These are phyloP conservation scores for Iberis pinnata DNA, from an alignment of 345 rosid genomes.

Conservation along the genomic window DNA sequence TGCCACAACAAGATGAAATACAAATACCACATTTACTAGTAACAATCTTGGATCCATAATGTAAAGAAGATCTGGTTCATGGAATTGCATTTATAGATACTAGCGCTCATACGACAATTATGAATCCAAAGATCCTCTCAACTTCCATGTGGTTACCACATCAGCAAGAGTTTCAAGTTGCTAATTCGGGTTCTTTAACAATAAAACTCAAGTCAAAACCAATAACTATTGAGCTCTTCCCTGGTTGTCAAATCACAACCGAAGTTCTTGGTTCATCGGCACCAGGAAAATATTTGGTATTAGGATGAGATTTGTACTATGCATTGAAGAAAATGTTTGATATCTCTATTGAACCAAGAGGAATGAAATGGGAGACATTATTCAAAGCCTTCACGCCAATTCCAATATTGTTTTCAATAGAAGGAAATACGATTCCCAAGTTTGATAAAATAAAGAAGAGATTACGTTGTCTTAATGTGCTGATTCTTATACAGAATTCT, in stretches of 20 bases:
- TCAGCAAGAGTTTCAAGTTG: not conserved
- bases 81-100: not conserved
- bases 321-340: not conserved
- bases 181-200: not conserved
- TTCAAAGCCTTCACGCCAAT: not conserved
- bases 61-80: not conserved
- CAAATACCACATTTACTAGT: not conserved
- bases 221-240: not conserved
- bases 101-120: not conserved
- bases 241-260: not conserved
- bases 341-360: not conserved
- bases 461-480: not conserved
- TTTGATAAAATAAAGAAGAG: not conserved
- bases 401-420: not conserved
- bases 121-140: not conserved
- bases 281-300: not conserved
- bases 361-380: not conserved
- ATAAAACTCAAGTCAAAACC: not conserved
- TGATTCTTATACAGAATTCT: not conserved
- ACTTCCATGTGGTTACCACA: not conserved
- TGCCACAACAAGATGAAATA: not conserved
- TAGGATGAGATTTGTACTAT: not conserved
- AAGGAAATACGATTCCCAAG: fast-evolving
- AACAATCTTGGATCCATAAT: not conserved
- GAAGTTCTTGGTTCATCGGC: not conserved